phyloP scores from a whole-genome alignment of 2,329 filamentous ascomycete genomes.

The Xylariaceae sp. region DNA sequence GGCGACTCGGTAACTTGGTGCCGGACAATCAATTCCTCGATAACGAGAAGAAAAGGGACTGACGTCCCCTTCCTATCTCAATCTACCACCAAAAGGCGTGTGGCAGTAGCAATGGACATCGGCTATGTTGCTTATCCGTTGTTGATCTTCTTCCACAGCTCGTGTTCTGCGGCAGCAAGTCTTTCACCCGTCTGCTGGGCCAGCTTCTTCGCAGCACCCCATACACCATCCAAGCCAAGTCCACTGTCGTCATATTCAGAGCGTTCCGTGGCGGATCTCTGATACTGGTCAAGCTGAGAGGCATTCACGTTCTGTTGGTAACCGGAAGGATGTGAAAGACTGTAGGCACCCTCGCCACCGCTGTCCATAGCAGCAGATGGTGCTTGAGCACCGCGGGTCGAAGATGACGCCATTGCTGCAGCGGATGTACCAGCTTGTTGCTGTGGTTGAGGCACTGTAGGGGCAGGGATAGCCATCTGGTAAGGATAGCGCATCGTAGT shows the following conservation, averaged over 20 bases:
- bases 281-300: constrained; percentile 45
- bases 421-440: constrained; percentile 44
- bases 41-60: constrained; percentile 12
- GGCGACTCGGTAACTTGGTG: constrained; percentile 7
- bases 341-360: constrained; percentile 15
- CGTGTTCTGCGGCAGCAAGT: constrained; percentile 53
- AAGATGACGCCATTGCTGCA: constrained; percentile 28
- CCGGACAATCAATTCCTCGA: constrained; percentile 11
- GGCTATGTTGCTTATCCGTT: constrained; percentile 40
- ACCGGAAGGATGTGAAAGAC: constrained; percentile 45
- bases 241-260: constrained; percentile 27
- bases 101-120: constrained; percentile 1
- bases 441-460: constrained; percentile 37
- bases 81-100: background rate
- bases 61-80: constrained; percentile 4
- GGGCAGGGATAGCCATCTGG: constrained; percentile 49
- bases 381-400: constrained; percentile 26
- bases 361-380: constrained; percentile 22
- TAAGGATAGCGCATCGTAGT: constrained; percentile 37
- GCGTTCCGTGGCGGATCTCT: constrained; percentile 40
- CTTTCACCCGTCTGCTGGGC: constrained; percentile 52
- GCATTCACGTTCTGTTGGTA: constrained; percentile 54
- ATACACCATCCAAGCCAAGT: constrained; percentile 40
- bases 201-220: constrained; percentile 54
- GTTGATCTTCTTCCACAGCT: constrained; percentile 60